A percentile compares a stretch with the other conserved stretches of the same genome.
phyloP scores from a whole-genome alignment of 23 red algal species.

The Gracilaria gracilis region DNA sequence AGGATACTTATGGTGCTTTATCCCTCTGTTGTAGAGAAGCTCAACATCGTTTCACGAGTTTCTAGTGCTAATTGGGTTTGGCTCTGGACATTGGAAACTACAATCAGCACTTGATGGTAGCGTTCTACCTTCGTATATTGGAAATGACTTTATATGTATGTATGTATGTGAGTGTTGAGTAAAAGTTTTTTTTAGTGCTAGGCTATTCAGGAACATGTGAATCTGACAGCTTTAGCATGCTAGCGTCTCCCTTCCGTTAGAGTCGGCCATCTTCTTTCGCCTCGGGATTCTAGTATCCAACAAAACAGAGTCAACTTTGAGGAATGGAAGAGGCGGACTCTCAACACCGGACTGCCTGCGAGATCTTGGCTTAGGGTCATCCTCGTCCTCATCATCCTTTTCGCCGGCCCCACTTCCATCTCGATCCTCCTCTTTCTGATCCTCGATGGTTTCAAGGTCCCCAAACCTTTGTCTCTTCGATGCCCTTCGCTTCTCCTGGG shows the following conservation, averaged over 20 bases:
- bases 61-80: too few species aligned
- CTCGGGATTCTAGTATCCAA: constrained; percentile 22
- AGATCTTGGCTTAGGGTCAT: constrained; percentile 15
- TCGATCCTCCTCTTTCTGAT: neutral
- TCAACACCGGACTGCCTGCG: neutral
- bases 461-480: constrained; percentile 13
- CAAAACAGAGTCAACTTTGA: constrained; percentile 29
- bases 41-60: too few species aligned
- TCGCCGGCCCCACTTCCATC: neutral
- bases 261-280: constrained; percentile 29
- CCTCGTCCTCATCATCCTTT: constrained; percentile 31
- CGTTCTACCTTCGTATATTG: too few species aligned
- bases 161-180: neutral
- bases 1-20: too few species aligned
- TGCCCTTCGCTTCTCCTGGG: constrained; percentile 9
- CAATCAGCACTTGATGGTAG: too few species aligned
- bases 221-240: neutral
- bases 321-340: constrained; percentile 31
- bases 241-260: constrained; percentile 25
- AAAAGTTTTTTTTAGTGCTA: neutral
- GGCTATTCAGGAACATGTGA: neutral
- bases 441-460: constrained; percentile 25
- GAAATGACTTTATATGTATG: neutral
- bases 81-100: too few species aligned
- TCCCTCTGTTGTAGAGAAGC: too few species aligned